Evolutionary conservation across 805 yeast genomes (phyloP).

Genomic region (Ascoidea rubescens): DNA sequence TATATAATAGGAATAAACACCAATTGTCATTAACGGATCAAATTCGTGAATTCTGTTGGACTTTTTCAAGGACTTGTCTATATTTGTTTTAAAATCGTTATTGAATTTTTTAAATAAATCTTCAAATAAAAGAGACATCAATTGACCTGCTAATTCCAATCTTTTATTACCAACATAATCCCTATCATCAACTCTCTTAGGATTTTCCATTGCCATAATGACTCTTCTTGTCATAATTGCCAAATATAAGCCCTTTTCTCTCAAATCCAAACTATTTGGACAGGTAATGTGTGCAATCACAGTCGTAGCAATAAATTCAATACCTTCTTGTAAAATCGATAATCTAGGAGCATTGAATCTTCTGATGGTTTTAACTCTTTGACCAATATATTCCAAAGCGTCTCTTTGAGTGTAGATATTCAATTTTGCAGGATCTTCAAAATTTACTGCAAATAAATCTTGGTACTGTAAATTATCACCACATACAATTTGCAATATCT

Average conservation of each 20-base stretch:
- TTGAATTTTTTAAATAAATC: slow-evolving; percentile 96
- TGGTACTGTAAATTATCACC: slow-evolving; percentile 83
- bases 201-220: slow-evolving; percentile 87
- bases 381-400: slow-evolving; percentile 83
- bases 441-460: slow-evolving; percentile 82
- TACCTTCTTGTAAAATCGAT: slow-evolving; percentile 79
- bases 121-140: slow-evolving; percentile 88
- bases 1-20: slow-evolving; percentile 84
- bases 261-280: slow-evolving; percentile 60
- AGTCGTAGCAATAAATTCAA: slow-evolving; percentile 92
- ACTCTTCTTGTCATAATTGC: slow-evolving; percentile 97
- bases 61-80: slow-evolving; percentile 85
- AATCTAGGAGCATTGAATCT: slow-evolving; percentile 74
- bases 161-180: slow-evolving; percentile 98
- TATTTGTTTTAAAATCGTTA: slow-evolving; percentile 83
- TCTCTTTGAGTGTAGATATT: slow-evolving; percentile 87
- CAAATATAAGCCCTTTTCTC: slow-evolving; percentile 87
- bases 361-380: slow-evolving; percentile 84
- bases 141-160: slow-evolving; percentile 92
- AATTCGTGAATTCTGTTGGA: slow-evolving; percentile 93
- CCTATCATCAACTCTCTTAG: slow-evolving; percentile 93
- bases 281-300: slow-evolving; percentile 91
- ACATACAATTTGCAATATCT: slow-evolving; percentile 86
- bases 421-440: slow-evolving; percentile 82
- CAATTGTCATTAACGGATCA: slow-evolving; percentile 81